These are phyloP conservation scores for Eucalyptus dawsonii DNA, from an alignment of 345 rosid genomes.

Conservation along the genomic window DNA sequence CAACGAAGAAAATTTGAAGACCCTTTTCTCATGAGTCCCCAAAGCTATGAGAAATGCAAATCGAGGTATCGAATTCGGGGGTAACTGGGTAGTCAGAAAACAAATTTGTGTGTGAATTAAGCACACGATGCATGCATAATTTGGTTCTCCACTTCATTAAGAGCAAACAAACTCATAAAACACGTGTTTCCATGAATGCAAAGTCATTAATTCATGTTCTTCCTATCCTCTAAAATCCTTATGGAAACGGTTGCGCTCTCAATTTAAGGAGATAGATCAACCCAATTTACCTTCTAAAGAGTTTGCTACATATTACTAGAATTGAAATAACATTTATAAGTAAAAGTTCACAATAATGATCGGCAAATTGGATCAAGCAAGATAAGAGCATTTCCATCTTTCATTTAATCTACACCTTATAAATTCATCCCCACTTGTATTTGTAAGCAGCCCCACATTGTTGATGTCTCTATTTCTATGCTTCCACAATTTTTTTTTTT, in stretches of 20 bases:
- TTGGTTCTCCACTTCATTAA: neutral
- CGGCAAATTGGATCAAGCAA: neutral
- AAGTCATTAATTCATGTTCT: neutral
- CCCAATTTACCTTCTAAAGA: neutral
- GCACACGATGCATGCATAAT: neutral
- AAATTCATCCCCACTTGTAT: neutral
- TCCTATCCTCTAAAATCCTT: neutral
- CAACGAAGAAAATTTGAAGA: neutral
- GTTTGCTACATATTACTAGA: neutral
- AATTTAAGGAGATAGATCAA: neutral
- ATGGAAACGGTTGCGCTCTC: neutral
- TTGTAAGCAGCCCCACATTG: neutral
- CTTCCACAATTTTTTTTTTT: neutral
- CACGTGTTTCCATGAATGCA: neutral
- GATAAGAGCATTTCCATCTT: neutral
- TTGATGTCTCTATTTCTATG: neutral
- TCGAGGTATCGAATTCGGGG: neutral
- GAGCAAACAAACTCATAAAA: neutral
- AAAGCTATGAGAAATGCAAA: neutral
- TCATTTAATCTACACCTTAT: neutral
- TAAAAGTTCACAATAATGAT: fast-evolving
- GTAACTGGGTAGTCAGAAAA: neutral
- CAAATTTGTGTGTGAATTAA: neutral
- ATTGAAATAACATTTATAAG: neutral
- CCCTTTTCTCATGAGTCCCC: neutral